Conservation (phyloP, 2,329 filamentous ascomycete genomes). For the Colletotrichum sansevieriae region DNA sequence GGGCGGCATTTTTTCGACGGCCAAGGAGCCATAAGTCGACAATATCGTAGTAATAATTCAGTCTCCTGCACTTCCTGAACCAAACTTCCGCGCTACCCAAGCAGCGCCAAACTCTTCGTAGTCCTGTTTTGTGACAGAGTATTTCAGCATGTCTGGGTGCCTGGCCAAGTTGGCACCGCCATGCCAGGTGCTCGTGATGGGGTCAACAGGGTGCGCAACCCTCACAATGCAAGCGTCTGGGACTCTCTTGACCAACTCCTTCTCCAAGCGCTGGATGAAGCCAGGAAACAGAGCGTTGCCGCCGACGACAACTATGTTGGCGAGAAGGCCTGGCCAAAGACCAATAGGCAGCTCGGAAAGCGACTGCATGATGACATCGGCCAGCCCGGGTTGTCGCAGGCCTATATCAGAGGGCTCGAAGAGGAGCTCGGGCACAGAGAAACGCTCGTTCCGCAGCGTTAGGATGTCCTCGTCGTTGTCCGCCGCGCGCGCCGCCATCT, state of each 20-base stretch:
- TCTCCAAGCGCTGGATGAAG: constrained; percentile 83
- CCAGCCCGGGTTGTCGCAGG: constrained; percentile 84
- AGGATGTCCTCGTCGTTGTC: constrained; percentile 79
- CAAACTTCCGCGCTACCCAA: constrained; percentile 82
- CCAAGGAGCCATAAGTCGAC: not conserved
- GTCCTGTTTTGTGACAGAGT: constrained; percentile 87
- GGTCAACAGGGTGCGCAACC: constrained; percentile 77
- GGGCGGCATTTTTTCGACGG: constrained; percentile 3
- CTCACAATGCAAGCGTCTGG: constrained; percentile 84
- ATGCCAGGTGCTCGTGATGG: constrained; percentile 85
- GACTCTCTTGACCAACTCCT: constrained; percentile 78
- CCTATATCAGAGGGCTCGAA: constrained; percentile 91
- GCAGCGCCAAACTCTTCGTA: constrained; percentile 87
- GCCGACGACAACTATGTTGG: constrained; percentile 90
- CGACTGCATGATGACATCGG: constrained; percentile 85
- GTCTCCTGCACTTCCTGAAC: constrained; percentile 48
- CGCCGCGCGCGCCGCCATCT: constrained; percentile 54
- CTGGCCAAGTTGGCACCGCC: constrained; percentile 84
- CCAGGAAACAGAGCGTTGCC: constrained; percentile 86
- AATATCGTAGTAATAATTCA: constrained; percentile 14
- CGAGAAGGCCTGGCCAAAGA: constrained; percentile 84
- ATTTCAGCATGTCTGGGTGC: constrained; percentile 74
- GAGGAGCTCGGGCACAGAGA: constrained; percentile 88
- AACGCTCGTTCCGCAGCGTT: constrained; percentile 91
- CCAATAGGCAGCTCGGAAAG: constrained; percentile 82